Base-by-base conservation (phyloP, 2,329 filamentous ascomycete species). In the Fusarium sarcochroum region DNA sequence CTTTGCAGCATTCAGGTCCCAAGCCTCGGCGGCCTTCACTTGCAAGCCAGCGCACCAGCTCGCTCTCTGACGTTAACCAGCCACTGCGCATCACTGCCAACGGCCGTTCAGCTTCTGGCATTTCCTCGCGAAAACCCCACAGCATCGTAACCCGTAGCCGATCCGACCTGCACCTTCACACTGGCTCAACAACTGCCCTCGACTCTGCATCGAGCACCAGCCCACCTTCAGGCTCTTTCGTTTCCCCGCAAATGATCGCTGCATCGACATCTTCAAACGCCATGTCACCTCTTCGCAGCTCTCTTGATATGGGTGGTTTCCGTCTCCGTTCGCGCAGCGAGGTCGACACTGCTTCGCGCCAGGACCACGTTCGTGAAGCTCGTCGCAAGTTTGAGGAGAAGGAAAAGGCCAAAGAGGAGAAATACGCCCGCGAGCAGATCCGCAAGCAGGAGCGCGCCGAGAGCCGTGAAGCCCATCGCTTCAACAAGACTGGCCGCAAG, bases 321-420 rank as follows among this genome's bases (percentile, higher is more conserved):
- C 87, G 88, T 50, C 78, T 90, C 7, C 87, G 89, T 66, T 86
- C 86, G 48, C 85, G 86, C 63, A 89, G 87, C 40, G 88, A 90
- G 66, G 79, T 89, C 17, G 86, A 89, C 72, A 83, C 85, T 7
- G 82, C 80, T 14, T 81, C 82, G 1, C 85, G 86, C 27, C 80
- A 84, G 50, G 87, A 89, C 63, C 85, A 87, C 41, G 85, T 91
- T 34, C 84, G 86, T 44, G 85, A 86, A 71, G 88, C 87, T 6
- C 87, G 89, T 53, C 86, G 86, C 70, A 88, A 87, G 72, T 90
- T 90, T 65, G 84, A 89, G 73, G 85, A 88, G 73, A 87, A 86
- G 74, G 87, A 91, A 76, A 82, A 82, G 17, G 80, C 80, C 53
- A 90, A 90, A 77, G 85, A 89, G 35, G 88, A 89, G 73, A 90